These are phyloP conservation scores for Wickerhamiella australiensis DNA, from an alignment of 805 yeast species.

Conservation along the genomic window DNA sequence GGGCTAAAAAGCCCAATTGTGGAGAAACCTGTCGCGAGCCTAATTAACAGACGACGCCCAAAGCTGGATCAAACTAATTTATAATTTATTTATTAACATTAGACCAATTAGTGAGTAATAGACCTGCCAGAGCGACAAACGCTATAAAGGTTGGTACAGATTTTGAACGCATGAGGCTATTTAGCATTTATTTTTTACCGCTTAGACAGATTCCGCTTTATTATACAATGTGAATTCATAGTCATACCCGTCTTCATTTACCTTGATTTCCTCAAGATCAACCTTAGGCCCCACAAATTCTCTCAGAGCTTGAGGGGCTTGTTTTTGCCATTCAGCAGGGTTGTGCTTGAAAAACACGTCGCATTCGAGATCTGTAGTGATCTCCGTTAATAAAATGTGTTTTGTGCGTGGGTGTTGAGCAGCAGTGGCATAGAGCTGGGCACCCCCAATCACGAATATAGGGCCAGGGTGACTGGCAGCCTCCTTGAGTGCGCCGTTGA, in stretches of 20 bases:
- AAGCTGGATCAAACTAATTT: background rate
- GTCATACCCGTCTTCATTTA: slow-evolving; percentile 38
- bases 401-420: slow-evolving; percentile 36
- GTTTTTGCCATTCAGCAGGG: slow-evolving; percentile 25
- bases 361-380: slow-evolving; percentile 37
- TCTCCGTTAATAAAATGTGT: slow-evolving; percentile 58
- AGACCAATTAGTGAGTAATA: too few relatives aligned
- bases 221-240: slow-evolving; percentile 51
- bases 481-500: slow-evolving; percentile 34
- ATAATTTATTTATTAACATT: slow-evolving; percentile 10
- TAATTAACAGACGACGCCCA: too few relatives aligned
- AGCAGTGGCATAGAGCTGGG: slow-evolving; percentile 61
- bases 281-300: slow-evolving; percentile 30
- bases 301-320: slow-evolving; percentile 29
- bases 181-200: too few relatives aligned
- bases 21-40: too few relatives aligned
- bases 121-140: too few relatives aligned
- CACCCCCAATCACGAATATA: slow-evolving; percentile 85
- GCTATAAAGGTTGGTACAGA: too few relatives aligned
- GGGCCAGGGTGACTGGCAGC: slow-evolving; percentile 31
- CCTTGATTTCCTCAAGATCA: slow-evolving; percentile 18
- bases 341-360: slow-evolving; percentile 52
- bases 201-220: too few relatives aligned
- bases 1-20: too few relatives aligned
- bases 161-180: too few relatives aligned